A percentile compares a stretch with the other conserved stretches of the same genome.
phyloP scores from a whole-genome alignment of 306 rosid species.

The Castanea mollissima region DNA sequence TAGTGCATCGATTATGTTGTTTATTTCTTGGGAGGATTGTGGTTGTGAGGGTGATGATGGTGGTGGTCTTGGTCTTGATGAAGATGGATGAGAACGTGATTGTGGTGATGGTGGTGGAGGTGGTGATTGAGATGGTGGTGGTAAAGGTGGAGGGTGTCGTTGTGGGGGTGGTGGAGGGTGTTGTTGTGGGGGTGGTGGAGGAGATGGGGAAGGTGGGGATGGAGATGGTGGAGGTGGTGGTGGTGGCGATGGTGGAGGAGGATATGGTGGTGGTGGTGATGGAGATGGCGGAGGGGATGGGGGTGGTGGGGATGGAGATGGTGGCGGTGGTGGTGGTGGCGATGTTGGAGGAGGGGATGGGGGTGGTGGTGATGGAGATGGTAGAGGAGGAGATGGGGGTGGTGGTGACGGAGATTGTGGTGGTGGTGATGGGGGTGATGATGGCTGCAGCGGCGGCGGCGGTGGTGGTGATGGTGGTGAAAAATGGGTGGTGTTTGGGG shows the following conservation, averaged over 20 bases:
- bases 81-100: not conserved
- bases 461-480: not conserved
- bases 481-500: not conserved
- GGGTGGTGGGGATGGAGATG: not conserved
- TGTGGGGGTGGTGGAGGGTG: not conserved
- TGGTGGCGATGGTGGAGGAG: not conserved
- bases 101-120: not conserved
- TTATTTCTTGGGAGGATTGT: conserved; percentile 31
- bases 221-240: not conserved
- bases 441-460: not conserved
- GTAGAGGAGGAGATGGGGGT: not conserved
- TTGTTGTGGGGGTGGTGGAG: not conserved
- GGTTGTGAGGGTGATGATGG: not conserved
- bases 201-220: not conserved
- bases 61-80: not conserved
- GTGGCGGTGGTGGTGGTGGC: not conserved
- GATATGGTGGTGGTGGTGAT: not conserved
- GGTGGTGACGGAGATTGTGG: not conserved
- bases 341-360: not conserved
- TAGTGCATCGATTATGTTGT: conserved; percentile 65
- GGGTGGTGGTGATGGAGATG: not conserved
- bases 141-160: not conserved
- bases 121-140: not conserved
- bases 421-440: not conserved
- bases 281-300: not conserved